These are phyloP conservation scores for Nectriaceae sp. DNA, from an alignment of 2,329 filamentous ascomycete genomes.

Conservation along the genomic window DNA sequence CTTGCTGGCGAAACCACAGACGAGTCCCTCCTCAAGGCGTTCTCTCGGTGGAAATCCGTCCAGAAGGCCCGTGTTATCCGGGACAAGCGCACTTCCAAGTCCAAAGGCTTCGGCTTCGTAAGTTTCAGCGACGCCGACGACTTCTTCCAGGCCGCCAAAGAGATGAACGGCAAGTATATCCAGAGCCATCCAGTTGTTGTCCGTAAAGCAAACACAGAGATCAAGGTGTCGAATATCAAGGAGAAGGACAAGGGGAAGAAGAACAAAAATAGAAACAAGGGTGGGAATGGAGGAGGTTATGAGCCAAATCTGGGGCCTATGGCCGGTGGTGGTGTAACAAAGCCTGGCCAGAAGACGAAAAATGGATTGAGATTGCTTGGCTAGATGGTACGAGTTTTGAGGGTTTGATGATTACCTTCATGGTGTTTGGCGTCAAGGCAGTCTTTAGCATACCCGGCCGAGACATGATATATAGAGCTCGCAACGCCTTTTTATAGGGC, in stretches of 20 bases:
- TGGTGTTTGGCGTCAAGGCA: conserved; percentile 23
- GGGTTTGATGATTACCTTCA: not conserved
- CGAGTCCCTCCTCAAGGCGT: conserved; percentile 92
- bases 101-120: conserved; percentile 94
- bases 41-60: conserved; percentile 82
- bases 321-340: conserved; percentile 55
- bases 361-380: conserved; percentile 63
- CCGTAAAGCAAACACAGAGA: conserved; percentile 87
- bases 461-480: conserved; percentile 2
- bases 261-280: conserved; percentile 41
- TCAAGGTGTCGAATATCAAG: conserved; percentile 73
- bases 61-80: conserved; percentile 92
- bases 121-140: conserved; percentile 95
- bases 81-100: conserved; percentile 95
- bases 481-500: too few relatives aligned
- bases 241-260: conserved; percentile 51
- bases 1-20: conserved; percentile 97
- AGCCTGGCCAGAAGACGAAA: conserved; percentile 68
- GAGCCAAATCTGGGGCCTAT: conserved; percentile 54
- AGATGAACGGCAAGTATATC: conserved; percentile 99
- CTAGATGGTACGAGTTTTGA: conserved; percentile 28
- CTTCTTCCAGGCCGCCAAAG: conserved; percentile 93
- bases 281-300: conserved; percentile 37
- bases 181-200: conserved; percentile 92
- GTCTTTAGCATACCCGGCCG: conserved; percentile 9